Evolutionary conservation across 176 grass and related monocot species (phyloP).

Genomic region (Saccharum officinarum): DNA sequence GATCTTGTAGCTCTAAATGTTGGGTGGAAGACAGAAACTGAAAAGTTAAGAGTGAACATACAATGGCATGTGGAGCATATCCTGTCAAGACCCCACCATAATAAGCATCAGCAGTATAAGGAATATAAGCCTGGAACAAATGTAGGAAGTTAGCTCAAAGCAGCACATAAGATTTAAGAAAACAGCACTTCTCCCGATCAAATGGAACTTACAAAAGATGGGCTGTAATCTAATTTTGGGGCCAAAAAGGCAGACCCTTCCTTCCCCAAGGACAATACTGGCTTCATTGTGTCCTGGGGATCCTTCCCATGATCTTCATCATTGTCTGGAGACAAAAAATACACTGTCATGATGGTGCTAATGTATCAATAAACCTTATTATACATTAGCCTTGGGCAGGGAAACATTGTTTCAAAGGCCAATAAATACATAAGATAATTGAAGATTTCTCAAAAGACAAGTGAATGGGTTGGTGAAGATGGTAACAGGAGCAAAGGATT

Average conservation of each 20-base stretch:
- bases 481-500: not conserved
- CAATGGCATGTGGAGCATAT: slow-evolving; percentile 47
- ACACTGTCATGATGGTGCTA: slow-evolving; percentile 10
- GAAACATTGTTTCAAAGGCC: slow-evolving; percentile 13
- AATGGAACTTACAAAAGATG: slow-evolving; percentile 63
- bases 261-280: slow-evolving; percentile 41
- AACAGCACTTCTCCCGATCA: not conserved
- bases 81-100: slow-evolving; percentile 58
- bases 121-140: slow-evolving; percentile 53
- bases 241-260: slow-evolving; percentile 40
- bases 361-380: not conserved
- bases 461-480: not conserved
- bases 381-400: not conserved
- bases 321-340: slow-evolving; percentile 47
- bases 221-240: slow-evolving; percentile 41
- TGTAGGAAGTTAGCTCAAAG: slow-evolving; percentile 21
- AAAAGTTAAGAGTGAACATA: slow-evolving; percentile 32
- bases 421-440: not conserved
- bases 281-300: slow-evolving; percentile 18
- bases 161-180: slow-evolving; percentile 18
- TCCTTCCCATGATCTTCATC: slow-evolving; percentile 40
- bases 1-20: not conserved
- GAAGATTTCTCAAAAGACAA: slow-evolving; percentile 3
- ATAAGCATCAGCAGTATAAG: slow-evolving; percentile 49
- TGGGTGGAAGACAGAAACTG: not conserved